phyloP scores from a whole-genome alignment of 768 basidiomycete species.

The Calocybe gangraenosa region DNA sequence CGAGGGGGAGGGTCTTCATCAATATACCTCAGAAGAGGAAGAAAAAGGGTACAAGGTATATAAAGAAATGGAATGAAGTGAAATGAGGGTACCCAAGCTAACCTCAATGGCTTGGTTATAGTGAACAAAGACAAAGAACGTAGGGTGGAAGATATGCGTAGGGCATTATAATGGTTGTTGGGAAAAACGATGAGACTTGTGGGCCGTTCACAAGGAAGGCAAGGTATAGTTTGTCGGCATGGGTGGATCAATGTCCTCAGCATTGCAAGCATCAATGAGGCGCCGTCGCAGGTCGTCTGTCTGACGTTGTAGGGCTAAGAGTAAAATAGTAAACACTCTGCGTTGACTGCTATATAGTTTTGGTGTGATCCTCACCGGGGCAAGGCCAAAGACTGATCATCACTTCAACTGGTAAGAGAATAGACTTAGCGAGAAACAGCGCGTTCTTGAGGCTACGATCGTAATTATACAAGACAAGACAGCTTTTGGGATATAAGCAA shows the following conservation, averaged over 20 bases:
- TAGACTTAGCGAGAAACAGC: conserved; percentile 60
- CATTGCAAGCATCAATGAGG: conserved; percentile 43
- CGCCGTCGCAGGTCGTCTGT: conserved; percentile 46
- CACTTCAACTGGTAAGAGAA: conserved; percentile 60
- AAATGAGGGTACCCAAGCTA: too few species aligned
- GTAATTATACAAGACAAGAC: conserved; percentile 61
- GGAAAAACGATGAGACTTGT: not conserved
- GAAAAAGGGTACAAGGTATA: too few species aligned
- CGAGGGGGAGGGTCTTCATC: too few species aligned
- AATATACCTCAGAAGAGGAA: too few species aligned
- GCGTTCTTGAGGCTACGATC: conserved; percentile 56
- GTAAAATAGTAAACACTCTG: not conserved
- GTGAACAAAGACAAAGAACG: too few species aligned
- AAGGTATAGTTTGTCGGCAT: conserved; percentile 34
- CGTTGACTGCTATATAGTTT: too few species aligned
- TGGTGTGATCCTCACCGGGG: conserved; percentile 27
- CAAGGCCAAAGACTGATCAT: conserved; percentile 71
- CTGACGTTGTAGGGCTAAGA: conserved; percentile 42
- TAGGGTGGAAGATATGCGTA: too few species aligned
- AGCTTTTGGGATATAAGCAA: conserved; percentile 32
- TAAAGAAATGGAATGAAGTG: too few species aligned
- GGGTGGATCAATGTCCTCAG: conserved; percentile 37
- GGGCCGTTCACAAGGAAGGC: conserved; percentile 21
- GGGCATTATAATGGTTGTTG: not conserved
- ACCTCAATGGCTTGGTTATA: too few species aligned